A percentile compares a stretch with the other conserved stretches of the same genome.
These are phyloP conservation scores for Lentinula raphanica DNA, from an alignment of 768 basidiomycete species.

Conservation along the genomic window DNA sequence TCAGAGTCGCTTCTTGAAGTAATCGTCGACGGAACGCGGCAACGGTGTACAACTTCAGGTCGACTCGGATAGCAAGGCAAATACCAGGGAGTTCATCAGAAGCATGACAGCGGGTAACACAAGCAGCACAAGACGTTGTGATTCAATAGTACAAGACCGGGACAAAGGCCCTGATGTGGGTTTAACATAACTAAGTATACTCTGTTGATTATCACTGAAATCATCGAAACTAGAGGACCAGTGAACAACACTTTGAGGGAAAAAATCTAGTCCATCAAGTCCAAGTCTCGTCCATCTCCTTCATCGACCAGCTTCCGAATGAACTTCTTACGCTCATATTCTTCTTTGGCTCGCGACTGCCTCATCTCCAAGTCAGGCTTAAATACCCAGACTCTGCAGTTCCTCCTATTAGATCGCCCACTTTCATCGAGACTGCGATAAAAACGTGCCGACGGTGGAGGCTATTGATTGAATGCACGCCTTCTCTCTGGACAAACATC, in stretches of 20 bases:
- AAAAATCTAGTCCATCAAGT: background rate
- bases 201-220: background rate
- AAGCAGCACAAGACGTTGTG: constrained; percentile 4
- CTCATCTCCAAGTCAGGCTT: constrained; percentile 7
- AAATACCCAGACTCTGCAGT: constrained; percentile 6
- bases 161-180: background rate
- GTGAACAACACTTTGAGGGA: background rate
- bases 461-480: constrained; percentile 7
- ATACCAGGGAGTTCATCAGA: background rate
- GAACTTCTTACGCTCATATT: constrained; percentile 13
- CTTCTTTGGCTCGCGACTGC: constrained; percentile 5
- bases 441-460: constrained; percentile 12
- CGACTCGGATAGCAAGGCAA: background rate
- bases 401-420: constrained; percentile 2
- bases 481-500: constrained; percentile 8
- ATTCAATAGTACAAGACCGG: constrained; percentile 3
- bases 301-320: constrained; percentile 11
- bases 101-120: background rate
- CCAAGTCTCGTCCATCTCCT: constrained; percentile 1
- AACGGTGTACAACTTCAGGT: background rate
- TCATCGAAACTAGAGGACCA: background rate
- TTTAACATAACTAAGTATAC: background rate
- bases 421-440: constrained; percentile 8
- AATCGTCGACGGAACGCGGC: background rate
- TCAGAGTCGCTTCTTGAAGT: no score